phyloP scores from a whole-genome alignment of 2,329 filamentous ascomycete species.

The Xylaria sp. region DNA sequence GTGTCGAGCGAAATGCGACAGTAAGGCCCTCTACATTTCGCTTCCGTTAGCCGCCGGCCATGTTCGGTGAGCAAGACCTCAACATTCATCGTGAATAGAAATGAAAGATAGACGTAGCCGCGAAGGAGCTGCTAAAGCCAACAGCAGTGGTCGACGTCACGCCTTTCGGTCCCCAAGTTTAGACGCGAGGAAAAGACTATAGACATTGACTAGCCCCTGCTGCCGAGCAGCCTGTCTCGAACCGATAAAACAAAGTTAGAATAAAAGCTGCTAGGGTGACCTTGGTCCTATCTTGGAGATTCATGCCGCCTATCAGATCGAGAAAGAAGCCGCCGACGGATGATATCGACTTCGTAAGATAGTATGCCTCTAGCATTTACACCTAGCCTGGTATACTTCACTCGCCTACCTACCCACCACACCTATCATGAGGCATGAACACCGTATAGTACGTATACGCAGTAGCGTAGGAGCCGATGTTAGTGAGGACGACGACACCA shows the following conservation, averaged over 20 bases:
- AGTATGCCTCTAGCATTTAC: not conserved
- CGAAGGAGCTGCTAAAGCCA: not conserved
- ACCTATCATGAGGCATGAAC: not conserved
- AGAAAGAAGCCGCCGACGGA: constrained; percentile 31
- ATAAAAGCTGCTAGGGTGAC: not conserved
- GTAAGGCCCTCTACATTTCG: not conserved
- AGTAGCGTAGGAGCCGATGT: not conserved
- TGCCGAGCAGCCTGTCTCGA: too few species aligned
- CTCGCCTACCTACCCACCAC: not conserved
- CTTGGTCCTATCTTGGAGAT: not conserved
- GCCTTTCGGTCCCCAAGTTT: constrained; percentile 13
- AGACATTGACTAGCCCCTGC: not conserved
- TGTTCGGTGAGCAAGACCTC: constrained; percentile 11
- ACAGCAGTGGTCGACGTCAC: constrained; percentile 16
- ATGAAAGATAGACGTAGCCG: not conserved
- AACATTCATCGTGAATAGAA: not conserved
- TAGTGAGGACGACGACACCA: not conserved
- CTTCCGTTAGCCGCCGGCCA: constrained; percentile 12
- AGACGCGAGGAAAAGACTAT: constrained; percentile 8
- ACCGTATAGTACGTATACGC: not conserved
- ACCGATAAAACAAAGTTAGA: not conserved
- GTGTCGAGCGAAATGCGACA: constrained; percentile 3
- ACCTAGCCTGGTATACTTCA: not conserved
- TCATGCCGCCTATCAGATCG: constrained; percentile 24
- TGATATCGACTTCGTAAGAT: constrained; percentile 2